A percentile compares a stretch with the other conserved stretches of the same genome.
These are phyloP conservation scores for button mushroom (Agaricus bisporus) DNA, from an alignment of 768 basidiomycete species.

Conservation along the genomic window DNA sequence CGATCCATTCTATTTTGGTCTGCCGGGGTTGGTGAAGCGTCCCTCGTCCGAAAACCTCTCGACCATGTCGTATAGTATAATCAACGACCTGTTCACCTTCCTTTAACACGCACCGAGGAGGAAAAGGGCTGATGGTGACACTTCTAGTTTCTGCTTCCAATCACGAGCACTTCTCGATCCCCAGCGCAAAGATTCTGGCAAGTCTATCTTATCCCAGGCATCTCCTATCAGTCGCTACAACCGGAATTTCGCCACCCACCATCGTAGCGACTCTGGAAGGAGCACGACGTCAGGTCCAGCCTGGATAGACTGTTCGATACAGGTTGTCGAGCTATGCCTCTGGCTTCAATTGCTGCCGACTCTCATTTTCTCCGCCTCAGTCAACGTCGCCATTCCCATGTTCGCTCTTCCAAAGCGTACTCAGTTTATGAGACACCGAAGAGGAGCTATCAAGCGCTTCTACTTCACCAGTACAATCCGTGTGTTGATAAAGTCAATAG, in stretches of 20 bases:
- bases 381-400: conserved; percentile 64
- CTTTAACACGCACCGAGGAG: conserved; percentile 26
- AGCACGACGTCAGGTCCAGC: conserved; percentile 65
- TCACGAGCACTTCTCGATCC: conserved; percentile 43
- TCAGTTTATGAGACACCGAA: conserved; percentile 77
- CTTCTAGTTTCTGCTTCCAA: conserved; percentile 73
- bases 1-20: conserved; percentile 73
- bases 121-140: conserved; percentile 63
- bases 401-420: conserved; percentile 47
- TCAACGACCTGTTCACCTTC: conserved; percentile 77
- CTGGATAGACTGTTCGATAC: conserved; percentile 85
- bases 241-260: conserved; percentile 46
- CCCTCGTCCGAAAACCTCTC: conserved; percentile 58
- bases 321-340: conserved; percentile 45
- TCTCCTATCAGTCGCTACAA: conserved; percentile 74
- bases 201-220: conserved; percentile 45
- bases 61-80: conserved; percentile 44
- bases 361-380: conserved; percentile 65
- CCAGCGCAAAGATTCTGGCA: conserved; percentile 56
- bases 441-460: conserved; percentile 48
- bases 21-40: conserved; percentile 45
- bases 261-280: conserved; percentile 51
- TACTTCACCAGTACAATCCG: conserved; percentile 21
- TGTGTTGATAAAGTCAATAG: conserved; percentile 27
- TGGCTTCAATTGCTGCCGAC: conserved; percentile 57